Evolutionary conservation across 208 protist species (phyloP).

Genomic region (Leishmania aethiopica): DNA sequence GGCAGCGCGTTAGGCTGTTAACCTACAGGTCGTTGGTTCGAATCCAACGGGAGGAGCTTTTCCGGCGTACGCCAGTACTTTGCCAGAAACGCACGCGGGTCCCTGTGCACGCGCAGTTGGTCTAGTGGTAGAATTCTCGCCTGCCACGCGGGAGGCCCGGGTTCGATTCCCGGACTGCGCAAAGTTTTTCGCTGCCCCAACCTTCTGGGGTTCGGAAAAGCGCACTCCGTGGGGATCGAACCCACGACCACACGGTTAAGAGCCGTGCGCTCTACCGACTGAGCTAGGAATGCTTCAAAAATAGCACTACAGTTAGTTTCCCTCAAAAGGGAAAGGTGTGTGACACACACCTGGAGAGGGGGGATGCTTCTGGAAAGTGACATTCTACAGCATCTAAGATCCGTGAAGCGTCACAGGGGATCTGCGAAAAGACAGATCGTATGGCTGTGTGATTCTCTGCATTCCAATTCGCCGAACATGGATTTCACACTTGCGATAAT

Average conservation of each 20-base stretch:
- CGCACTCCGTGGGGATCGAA: conserved; percentile 94
- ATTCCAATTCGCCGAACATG: neutral
- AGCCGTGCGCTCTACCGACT: conserved; percentile 98
- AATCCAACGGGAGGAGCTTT: conserved; percentile 95
- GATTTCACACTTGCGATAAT: neutral
- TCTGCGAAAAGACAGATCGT: too few species aligned
- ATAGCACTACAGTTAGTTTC: rapidly evolving
- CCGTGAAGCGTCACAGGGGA: too few species aligned
- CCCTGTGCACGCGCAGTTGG: conserved; percentile 53
- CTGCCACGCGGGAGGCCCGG: conserved; percentile 88
- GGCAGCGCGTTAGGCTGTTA: conserved; percentile 96
- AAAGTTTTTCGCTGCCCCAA: conserved; percentile 32
- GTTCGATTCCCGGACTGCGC: conserved; percentile 89
- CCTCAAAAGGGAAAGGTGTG: too few species aligned
- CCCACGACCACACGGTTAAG: conserved; percentile 98
- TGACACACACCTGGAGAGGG: too few species aligned
- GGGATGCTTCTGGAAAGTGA: too few species aligned
- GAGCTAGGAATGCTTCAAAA: conserved; percentile 87
- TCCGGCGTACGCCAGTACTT: neutral
- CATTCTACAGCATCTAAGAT: too few species aligned
- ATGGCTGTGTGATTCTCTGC: too few species aligned
- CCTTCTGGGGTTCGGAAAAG: conserved; percentile 8
- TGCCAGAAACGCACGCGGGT: too few species aligned
- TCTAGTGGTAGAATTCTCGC: conserved; percentile 91
- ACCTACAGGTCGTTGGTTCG: conserved; percentile 96